Base-by-base conservation (phyloP, 139 green algal genomes). In the Chlamydomonas schloesseri region DNA sequence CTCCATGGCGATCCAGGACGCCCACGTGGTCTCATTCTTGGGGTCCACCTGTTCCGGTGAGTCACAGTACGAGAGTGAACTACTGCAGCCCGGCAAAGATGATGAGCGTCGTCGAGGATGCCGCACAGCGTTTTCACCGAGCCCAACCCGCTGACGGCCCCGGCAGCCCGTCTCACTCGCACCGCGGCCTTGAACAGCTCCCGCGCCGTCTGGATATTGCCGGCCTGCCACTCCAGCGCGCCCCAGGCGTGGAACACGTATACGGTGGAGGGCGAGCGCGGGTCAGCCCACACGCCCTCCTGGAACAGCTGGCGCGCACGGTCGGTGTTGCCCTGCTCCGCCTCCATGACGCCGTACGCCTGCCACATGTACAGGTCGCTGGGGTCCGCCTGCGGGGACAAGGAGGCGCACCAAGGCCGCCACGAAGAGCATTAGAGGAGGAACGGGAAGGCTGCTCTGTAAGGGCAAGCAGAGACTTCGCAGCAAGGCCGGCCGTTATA, bases 111-210 rank as follows among this genome's bases (percentile, higher is more conserved):
- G n/a, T n/a, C n/a, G n/a, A n/a, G n/a, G n/a, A n/a, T n/a, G n/a
- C n/a, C n/a, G n/a, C n/a, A n/a, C n/a, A n/a, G n/a, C n/a, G n/a
- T n/a, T n/a, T n/a, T n/a, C n/a, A n/a, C n/a, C n/a, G n/a, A n/a
- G n/a, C n/a, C n/a, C n/a, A n/a, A n/a, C n/a, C n/a, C n/a, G n/a
- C n/a, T n/a, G n/a, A n/a, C n/a, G n/a, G n/a, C n/a, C n/a, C n/a
- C n/a, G n/a, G n/a, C n/a, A n/a, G n/a, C n/a, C n/a, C n/a, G n/a
- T n/a, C 79, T 33, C 81, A 91, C 95, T 74, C 96, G 96, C 9
- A 99, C 83, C 0, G 96, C 97, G 34, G 94, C 97, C 88, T 98
- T 98, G 92, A 98, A 99, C 28, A 99, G 93, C 91, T 97, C 91
- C 24, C 97, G 91, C 4, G 98, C 97, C 21, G 97, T 88, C 10